Base-by-base conservation (phyloP, 306 rosid species). In the Luffa acutangula region DNA sequence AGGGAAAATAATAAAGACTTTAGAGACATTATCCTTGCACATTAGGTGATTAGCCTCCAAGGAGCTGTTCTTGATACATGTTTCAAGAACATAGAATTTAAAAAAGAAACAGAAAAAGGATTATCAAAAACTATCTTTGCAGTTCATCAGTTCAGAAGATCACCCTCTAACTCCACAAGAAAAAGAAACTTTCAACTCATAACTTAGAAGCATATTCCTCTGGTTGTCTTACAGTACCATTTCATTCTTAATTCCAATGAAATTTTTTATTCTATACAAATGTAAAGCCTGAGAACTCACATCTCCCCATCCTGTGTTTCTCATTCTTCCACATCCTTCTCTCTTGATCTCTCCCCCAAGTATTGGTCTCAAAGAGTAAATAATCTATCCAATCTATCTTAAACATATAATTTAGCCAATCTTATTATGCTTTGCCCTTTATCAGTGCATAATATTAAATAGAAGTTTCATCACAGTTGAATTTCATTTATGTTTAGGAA, bases 1-100 rank as follows among this genome's bases (percentile, higher is more conserved):
- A 45, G 54, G 70, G 69, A 69, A 81, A 75, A 49, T 80, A 52
- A 82, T n/a, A 57, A 76, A 7, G 45, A 82, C 63, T 15, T n/a
- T 25, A 25, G 69, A 64, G 33, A 42, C 17, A 69, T 45, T 9
- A 42, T 69, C 75, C 75, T 42, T 5, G 39, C 1, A 59, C 49
- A 17, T 66, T 6, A 18, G 46, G 52, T n/a, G 75, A 67, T 67
- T 62, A 25, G 17, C 69, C 42, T 25, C 42, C n/a, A 62, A 62
- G n/a, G 43, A 63, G 70, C 71, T 64, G 52, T 67, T 39, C 51
- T 15, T 3, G 48, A 37, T 31, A 31, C 13, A 62, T 62, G 42
- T 37, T 69, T 42, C 34, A 69, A 65, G 36, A 33, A 14, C 13
- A 42, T 67, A 20, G 34, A 69, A 69, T 69, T 6, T 25, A 25